Evolutionary conservation across 371 early-diverging fungal genomes (phyloP), one percentile per base, ranked within the genome.

Genomic region (Mortierella sp.): DNA sequence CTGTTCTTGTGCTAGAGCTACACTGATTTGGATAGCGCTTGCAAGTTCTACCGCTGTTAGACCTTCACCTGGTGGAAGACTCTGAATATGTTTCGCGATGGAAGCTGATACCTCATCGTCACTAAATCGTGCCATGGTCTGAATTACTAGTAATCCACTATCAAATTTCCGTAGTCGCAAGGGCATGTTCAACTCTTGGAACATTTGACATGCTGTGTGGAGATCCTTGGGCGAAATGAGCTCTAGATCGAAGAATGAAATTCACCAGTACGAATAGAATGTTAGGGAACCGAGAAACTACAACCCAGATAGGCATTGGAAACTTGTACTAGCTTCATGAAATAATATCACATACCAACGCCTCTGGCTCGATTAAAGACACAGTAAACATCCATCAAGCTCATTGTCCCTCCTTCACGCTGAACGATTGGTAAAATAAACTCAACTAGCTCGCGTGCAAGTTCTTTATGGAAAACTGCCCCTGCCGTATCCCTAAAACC

Each of bases 351-450:
- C 90, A 59, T 88, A 92, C 93, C 93, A 63, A 89, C 92, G 26
- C 96, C 96, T 47, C 97, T 90, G 2, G 96, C 96, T 8, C 96
- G 91, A 79, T 97, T 97, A 75, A 95, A 96, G 40, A 97, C 73
- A 80, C 97, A 96, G 76, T 96, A 97, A 1, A 95, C 85, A 71
- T 97, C 97, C 10, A 94, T 90, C n/a, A 97, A 80, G 5, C 96
- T 83, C 72, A 95, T 90, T 68, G 95, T 93, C 7, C 92, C 93
- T 56, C 91, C 87, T 60, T 88, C 70, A 22, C 86, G 83, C 37
- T 86, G 82, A 35, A 93, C 85, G 34, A 93, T 81, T 42, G 88
- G 89, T 26, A 84, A 81, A 32, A 96, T 82, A 55, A 95, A 95
- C 40, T 95, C 95, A 26, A 93, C 90, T 43, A 97, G 83, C 79